Base-by-base conservation (phyloP, 148 eudicot species). In the Vaccinium darrowii region DNA sequence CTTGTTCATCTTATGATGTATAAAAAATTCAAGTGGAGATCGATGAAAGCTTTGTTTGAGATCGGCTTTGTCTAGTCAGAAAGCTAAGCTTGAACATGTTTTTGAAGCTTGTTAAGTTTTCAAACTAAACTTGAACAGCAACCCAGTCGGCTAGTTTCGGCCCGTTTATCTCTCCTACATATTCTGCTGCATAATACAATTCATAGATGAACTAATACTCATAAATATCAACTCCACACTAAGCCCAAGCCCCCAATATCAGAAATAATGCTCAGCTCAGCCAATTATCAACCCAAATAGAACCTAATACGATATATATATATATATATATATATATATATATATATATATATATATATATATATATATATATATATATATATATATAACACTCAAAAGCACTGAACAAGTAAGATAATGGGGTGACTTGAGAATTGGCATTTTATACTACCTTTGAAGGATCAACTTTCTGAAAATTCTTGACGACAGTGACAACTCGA, bases 391-490 rank as follows among this genome's bases (percentile, higher is more conserved):
- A 25, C 73, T 69, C 18, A 69, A 27, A 27, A 69, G 2, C 33
- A 30, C 2, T 27, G 74, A 13, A 27, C 39, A 27, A 69, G 39
- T 63, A 63, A 2, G 71, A 63, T n/a, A n/a, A 27, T 25, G 39
- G 74, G 7, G 25, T 63, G 0, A 12, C 15, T 27, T 3, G 74
- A 30, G 43, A 10, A 27, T 43, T 43, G 74, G 43, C 19, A 69
- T 30, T 69, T 12, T 4, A 27, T n/a, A 2, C 16, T 84, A 94
- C 98, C 99, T 96, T 96, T 19, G 94, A 89, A 16, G 99, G 96
- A 56, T 94, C 99, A 11, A 94, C 92, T 90, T 96, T 96, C 91
- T 94, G 97, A 92, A 92, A 96, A 89, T 92, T 94, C 86, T 95
- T 97, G 56, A 97, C 98, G 81, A 92, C 94, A 39, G 82, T 10